These are phyloP conservation scores for Adansonia digitata DNA, from an alignment of 345 rosid species.

Conservation along the genomic window DNA sequence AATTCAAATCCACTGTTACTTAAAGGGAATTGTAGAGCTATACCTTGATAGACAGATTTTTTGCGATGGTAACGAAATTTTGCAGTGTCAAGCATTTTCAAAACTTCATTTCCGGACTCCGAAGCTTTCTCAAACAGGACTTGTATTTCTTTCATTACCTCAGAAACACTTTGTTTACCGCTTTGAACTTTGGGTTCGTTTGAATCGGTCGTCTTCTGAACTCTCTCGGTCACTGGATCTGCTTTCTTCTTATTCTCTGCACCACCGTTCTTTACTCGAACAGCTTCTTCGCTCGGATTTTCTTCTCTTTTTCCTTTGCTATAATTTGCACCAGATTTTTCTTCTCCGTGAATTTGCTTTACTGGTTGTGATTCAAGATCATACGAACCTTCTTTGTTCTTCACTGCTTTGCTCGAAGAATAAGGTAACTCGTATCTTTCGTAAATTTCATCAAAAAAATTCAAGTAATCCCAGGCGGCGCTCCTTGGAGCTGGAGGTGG, in stretches of 20 bases:
- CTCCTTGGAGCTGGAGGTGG: slow-evolving; percentile 19
- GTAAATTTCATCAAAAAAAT: slow-evolving; percentile 36
- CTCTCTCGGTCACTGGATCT: slow-evolving; percentile 4
- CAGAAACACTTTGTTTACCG: slow-evolving; percentile 10
- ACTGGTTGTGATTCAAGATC: background rate
- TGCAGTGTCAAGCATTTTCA: slow-evolving; percentile 34
- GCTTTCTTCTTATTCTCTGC: slow-evolving; percentile 13
- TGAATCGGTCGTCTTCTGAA: slow-evolving; percentile 5
- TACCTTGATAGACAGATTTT: slow-evolving; percentile 28
- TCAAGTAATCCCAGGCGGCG: slow-evolving; percentile 17
- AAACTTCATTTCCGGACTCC: slow-evolving; percentile 35
- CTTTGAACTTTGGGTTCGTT: slow-evolving; percentile 17
- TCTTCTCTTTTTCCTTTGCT: background rate
- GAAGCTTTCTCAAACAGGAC: slow-evolving; percentile 37
- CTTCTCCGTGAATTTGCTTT: slow-evolving; percentile 2
- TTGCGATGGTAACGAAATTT: slow-evolving; percentile 32
- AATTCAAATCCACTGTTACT: background rate
- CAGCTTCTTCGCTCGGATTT: background rate
- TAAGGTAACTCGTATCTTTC: slow-evolving; percentile 33
- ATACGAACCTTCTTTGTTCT: slow-evolving; percentile 12
- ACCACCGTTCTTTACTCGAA: background rate
- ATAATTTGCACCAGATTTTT: background rate
- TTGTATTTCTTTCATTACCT: slow-evolving; percentile 32
- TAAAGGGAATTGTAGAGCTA: background rate
- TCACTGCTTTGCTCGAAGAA: background rate